These are phyloP conservation scores for Ustilago tritici DNA, from an alignment of 1,284 basidiomycete species.

Conservation along the genomic window DNA sequence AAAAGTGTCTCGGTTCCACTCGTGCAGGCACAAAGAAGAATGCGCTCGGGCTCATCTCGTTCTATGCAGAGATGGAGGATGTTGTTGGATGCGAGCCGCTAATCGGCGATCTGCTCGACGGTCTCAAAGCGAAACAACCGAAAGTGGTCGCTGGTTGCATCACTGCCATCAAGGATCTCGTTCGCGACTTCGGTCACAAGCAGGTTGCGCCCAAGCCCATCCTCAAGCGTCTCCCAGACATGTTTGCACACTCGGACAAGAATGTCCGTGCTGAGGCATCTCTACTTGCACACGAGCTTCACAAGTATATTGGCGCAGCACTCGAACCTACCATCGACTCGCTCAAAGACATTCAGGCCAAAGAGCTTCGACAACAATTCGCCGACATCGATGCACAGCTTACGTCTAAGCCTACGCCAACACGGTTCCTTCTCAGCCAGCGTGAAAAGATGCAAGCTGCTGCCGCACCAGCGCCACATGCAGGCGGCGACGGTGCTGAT, in stretches of 20 bases:
- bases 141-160: slow-evolving; percentile 90
- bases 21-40: slow-evolving; percentile 88
- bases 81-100: slow-evolving; percentile 79
- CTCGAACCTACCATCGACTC: slow-evolving; percentile 89
- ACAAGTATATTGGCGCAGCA: slow-evolving; percentile 88
- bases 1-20: slow-evolving; percentile 93
- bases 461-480: slow-evolving; percentile 27
- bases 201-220: slow-evolving; percentile 80
- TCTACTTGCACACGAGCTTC: slow-evolving; percentile 80
- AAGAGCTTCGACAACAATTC: slow-evolving; percentile 93
- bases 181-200: slow-evolving; percentile 84
- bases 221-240: slow-evolving; percentile 87
- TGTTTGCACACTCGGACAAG: slow-evolving; percentile 96
- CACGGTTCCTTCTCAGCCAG: slow-evolving; percentile 81
- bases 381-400: slow-evolving; percentile 84
- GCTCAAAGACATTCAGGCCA: slow-evolving; percentile 97
- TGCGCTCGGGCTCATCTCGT: slow-evolving; percentile 84
- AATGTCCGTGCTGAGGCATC: slow-evolving; percentile 92
- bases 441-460: slow-evolving; percentile 70
- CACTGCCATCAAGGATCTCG: slow-evolving; percentile 79
- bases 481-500: slow-evolving; percentile 16
- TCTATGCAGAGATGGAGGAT: slow-evolving; percentile 95
- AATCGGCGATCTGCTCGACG: slow-evolving; percentile 86
- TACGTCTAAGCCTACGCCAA: slow-evolving; percentile 83
- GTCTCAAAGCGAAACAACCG: slow-evolving; percentile 90